Evolutionary conservation across 2,329 filamentous ascomycete species (phyloP).

Genomic region (Penicillium sp.): DNA sequence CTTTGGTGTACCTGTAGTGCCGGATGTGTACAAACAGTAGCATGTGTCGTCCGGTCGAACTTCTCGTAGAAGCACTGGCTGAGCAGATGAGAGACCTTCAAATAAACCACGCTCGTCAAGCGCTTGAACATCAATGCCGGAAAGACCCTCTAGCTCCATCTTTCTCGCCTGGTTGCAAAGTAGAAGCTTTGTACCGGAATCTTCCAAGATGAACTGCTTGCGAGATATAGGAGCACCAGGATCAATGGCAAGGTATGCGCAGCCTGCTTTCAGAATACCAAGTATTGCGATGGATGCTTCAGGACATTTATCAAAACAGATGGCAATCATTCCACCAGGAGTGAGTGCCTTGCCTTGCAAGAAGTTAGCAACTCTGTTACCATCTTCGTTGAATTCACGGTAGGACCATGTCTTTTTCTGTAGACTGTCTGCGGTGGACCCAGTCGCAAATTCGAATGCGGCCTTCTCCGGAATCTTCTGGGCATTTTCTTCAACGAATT

Average conservation of each 20-base stretch:
- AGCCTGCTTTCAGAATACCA: slow-evolving; percentile 78
- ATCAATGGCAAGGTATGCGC: slow-evolving; percentile 77
- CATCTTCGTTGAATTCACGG: slow-evolving; percentile 64
- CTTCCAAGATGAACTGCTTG: slow-evolving; percentile 74
- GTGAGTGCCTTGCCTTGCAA: slow-evolving; percentile 51
- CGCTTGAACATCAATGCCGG: slow-evolving; percentile 44
- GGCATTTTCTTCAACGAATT: slow-evolving; percentile 71
- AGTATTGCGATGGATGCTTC: slow-evolving; percentile 81
- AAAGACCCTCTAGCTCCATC: slow-evolving; percentile 35
- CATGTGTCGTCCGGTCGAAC: slow-evolving; percentile 58
- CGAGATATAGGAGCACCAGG: slow-evolving; percentile 68
- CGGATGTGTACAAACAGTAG: slow-evolving; percentile 85
- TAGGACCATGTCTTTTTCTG: slow-evolving; percentile 68
- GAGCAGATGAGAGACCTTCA: slow-evolving; percentile 35
- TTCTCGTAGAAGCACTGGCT: slow-evolving; percentile 33
- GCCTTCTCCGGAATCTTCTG: slow-evolving; percentile 54
- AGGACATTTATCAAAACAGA: slow-evolving; percentile 82
- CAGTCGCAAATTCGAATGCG: slow-evolving; percentile 73
- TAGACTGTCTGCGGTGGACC: slow-evolving; percentile 49
- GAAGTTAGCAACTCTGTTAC: slow-evolving; percentile 69
- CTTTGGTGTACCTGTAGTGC: slow-evolving; percentile 82
- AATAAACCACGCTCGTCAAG: slow-evolving; percentile 44
- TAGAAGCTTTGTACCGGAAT: slow-evolving; percentile 66
- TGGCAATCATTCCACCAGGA: slow-evolving; percentile 64
- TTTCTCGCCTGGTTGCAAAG: slow-evolving; percentile 55